Evolutionary conservation across 495 filamentous ascomycete genomes (phyloP), one percentile per base, ranked within the genome.

Genomic region (Tuber calosporum): DNA sequence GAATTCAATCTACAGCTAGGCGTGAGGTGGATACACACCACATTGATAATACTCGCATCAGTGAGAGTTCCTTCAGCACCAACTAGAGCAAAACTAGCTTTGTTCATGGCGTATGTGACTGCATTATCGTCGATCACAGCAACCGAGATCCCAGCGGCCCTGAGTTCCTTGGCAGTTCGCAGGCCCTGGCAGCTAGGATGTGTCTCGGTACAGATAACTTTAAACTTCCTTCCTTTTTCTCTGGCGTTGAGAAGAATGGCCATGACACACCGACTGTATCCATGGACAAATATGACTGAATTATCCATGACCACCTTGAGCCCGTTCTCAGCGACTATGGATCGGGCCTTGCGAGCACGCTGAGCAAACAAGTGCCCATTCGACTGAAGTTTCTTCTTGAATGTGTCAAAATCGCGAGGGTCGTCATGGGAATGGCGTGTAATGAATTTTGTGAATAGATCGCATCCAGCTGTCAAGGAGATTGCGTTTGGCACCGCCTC

Each of bases 11-110:
- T 34, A 30, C 34, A 62, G 4, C 15, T 62, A 30, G 26, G 17
- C 4, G 17, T 26, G 8, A 36, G 71, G 34, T 20, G 26, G n/a
- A 8, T 17, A 67, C 71, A 53, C 62, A 81, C 79, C 26, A 81
- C 73, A 41, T 82, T 93, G 74, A 99, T 92, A 72, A 97, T 89
- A 38, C 94, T 94, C 26, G 95, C 95, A 82, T 97, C 96, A 78
- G 96, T 92, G 58, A 95, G 92, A 30, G 97, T 92, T 67, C 91
- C 93, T 78, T 99, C 95, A n/a, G 93, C 92, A 68, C 95, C 95
- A 20, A 96, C 92, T 68, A 99, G 89, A 0, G 94, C 90, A 78
- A 94, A 87, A 79, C 91, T 87, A 15, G 93, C 87, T 82, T 90
- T 91, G n/a, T 86, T 87, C 73, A 98, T 88, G n/a, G 91, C 87